A percentile compares a stretch with the other conserved stretches of the same genome.
These are phyloP conservation scores for Discostella stelligera DNA, from an alignment of 352 stramenopile genomes.

Conservation along the genomic window DNA sequence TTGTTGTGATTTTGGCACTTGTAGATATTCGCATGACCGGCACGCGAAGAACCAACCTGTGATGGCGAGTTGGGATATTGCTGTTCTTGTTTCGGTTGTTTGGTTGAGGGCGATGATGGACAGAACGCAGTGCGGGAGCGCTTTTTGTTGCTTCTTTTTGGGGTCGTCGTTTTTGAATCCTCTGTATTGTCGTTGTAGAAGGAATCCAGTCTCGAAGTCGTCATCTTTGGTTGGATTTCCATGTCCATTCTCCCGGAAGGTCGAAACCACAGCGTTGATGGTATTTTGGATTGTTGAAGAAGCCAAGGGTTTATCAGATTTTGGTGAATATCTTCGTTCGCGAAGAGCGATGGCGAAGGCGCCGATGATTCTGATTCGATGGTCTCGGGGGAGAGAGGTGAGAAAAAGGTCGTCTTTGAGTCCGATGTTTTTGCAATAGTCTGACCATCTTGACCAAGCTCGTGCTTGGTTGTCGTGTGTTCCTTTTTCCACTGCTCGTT, in stretches of 20 bases:
- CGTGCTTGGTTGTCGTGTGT: conserved; percentile 17
- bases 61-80: background rate
- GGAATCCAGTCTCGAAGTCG: background rate
- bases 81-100: background rate
- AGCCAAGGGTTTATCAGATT: background rate
- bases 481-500: conserved; percentile 9
- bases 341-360: conserved; percentile 11
- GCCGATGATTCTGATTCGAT: conserved; percentile 9
- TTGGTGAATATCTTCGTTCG: background rate
- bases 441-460: conserved; percentile 1
- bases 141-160: conserved; percentile 3
- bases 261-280: conserved; percentile 12
- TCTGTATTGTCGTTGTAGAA: background rate
- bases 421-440: background rate
- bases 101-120: background rate
- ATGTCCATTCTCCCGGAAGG: conserved; percentile 1
- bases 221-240: conserved; percentile 10
- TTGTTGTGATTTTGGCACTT: background rate
- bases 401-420: conserved; percentile 12
- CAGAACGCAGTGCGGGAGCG: background rate
- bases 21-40: background rate
- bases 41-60: background rate
- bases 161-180: conserved; percentile 12
- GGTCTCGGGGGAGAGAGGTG: background rate
- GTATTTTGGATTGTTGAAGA: conserved; percentile 2